Evolutionary conservation across 192 early-diverging fungal species (phyloP), one percentile per base, ranked within the genome.

Genomic region (Backusella westeae): DNA sequence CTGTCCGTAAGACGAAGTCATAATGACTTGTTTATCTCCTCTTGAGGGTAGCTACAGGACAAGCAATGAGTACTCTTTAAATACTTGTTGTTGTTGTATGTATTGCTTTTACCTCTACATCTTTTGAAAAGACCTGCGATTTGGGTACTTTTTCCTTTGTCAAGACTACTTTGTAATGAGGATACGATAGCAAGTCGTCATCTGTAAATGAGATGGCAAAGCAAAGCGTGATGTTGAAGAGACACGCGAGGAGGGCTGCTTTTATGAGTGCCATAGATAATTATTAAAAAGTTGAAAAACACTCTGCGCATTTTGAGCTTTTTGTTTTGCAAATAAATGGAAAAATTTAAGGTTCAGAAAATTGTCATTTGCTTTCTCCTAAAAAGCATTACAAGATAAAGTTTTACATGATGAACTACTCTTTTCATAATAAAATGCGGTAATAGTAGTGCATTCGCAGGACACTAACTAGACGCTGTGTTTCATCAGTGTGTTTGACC

Each of bases 181-280:
- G 87, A 71, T 84, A 82, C 10, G 86, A 84, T 12, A 87, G 73
- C 15, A 85, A 72, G 77, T 88, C 87, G 26, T 87, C 83, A 77
- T 77, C 82, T 14, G 85, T 81, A 42, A 66, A 77, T 17, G 76
- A 77, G 26, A 69, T 63, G 5, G 67, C 76, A 44, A 56, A 56
- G 53, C 53, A 56, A 56, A 56, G 53, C 2, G 67, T 19, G 15
- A 38, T 69, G 17, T 23, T 69, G 17, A 38, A 69, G 10, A 38
- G 19, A 17, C 32, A 69, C 38, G 67, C 38, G 34, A 38, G 21
- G n/a, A 69, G 67, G 67, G 67, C n/a, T 35, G 34, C 17, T 56
- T 56, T 56, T 56, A 56, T 56, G n/a, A 56, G 53, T 21, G 53
- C 53, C 53, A 56, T 56, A 56, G 9, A 56, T 56, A 17, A 21